Conservation (phyloP, 2,329 filamentous ascomycete genomes). For the Fusarium sp. region DNA sequence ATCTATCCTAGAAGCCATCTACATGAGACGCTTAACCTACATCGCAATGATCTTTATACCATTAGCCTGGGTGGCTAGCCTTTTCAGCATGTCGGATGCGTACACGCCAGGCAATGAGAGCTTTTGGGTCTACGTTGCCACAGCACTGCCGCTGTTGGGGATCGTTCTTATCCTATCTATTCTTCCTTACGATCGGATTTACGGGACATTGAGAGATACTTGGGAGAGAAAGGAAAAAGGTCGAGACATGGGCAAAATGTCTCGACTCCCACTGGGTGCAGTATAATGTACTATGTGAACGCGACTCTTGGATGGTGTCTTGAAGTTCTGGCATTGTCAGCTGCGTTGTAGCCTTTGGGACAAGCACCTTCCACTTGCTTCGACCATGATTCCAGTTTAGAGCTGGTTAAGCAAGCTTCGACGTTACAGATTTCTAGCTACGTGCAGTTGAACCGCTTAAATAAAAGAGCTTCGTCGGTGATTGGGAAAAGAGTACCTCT, state of each 20-base stretch:
- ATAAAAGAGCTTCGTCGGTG: no score
- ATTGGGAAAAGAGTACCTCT: no score
- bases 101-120: accelerated
- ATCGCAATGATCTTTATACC: neutral
- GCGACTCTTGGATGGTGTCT: no score
- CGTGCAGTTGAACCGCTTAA: no score
- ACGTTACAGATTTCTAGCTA: no score
- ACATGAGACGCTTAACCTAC: neutral
- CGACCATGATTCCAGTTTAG: no score
- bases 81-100: neutral
- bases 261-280: neutral
- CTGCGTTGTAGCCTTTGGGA: no score
- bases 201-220: no score
- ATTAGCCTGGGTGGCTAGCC: neutral
- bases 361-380: no score
- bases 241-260: no score
- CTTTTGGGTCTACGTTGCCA: neutral
- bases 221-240: neutral
- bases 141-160: neutral
- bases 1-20: neutral
- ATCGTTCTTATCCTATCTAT: accelerated
- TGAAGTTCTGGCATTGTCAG: no score
- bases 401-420: no score
- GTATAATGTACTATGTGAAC: neutral
- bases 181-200: neutral